These are phyloP conservation scores for Apocynum venetum DNA, from an alignment of 257 asterid species.

Conservation along the genomic window DNA sequence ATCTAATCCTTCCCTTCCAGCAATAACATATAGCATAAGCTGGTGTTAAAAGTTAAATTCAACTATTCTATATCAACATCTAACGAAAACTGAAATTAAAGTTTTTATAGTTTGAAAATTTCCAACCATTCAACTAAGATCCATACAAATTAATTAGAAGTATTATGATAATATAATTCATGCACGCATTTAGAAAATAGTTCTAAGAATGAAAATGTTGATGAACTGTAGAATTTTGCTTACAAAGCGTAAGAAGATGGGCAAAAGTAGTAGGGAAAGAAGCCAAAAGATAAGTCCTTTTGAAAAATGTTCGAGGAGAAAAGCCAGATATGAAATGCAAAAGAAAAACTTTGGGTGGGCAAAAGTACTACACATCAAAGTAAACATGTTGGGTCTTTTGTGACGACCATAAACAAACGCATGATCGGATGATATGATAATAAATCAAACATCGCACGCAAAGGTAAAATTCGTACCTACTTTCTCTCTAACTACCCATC, in stretches of 20 bases:
- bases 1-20: too few relatives aligned
- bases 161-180: too few relatives aligned
- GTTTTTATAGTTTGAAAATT: too few relatives aligned
- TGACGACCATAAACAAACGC: conserved; percentile 6
- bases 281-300: not conserved
- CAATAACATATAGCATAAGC: too few relatives aligned
- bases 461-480: conserved; percentile 15
- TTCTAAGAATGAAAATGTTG: too few relatives aligned
- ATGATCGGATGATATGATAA: not conserved
- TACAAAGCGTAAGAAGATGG: not conserved
- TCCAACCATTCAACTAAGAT: too few relatives aligned
- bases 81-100: too few relatives aligned
- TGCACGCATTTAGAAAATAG: too few relatives aligned
- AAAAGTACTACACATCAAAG: not conserved
- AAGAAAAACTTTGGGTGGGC: not conserved
- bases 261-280: not conserved
- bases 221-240: not conserved
- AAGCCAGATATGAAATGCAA: not conserved
- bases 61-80: too few relatives aligned
- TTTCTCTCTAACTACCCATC: conserved; percentile 19
- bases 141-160: too few relatives aligned
- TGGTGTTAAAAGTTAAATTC: too few relatives aligned
- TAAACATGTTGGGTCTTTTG: not conserved
- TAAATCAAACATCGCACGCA: conserved; percentile 19
- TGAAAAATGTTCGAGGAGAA: not conserved